Evolutionary conservation across 129 eudicot species (phyloP).

Genomic region (Artemisia argyi): DNA sequence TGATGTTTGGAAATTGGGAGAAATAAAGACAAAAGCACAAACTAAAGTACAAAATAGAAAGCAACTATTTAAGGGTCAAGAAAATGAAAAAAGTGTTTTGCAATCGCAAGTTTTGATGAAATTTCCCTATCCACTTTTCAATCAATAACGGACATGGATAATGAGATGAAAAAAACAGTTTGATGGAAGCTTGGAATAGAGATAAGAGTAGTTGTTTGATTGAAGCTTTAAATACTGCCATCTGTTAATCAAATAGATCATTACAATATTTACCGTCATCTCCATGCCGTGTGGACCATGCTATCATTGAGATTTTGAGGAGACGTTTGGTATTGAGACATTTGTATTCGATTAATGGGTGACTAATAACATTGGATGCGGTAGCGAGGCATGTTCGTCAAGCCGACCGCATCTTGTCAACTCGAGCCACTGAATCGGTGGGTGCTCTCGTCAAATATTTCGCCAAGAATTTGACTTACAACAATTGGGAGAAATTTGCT

Average conservation of each 20-base stretch:
- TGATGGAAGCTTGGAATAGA: constrained; percentile 4
- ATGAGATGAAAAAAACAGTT: constrained; percentile 12
- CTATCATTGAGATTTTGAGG: not conserved
- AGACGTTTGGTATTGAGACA: too few relatives aligned
- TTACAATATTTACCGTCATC: constrained; percentile 12
- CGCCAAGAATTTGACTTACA: too few relatives aligned
- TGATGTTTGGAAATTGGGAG: not conserved
- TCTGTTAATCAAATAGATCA: constrained; percentile 14
- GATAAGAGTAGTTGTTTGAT: not conserved
- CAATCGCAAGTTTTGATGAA: not conserved
- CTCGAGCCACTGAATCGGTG: too few relatives aligned
- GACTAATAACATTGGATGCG: too few relatives aligned
- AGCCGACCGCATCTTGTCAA: too few relatives aligned
- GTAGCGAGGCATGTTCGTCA: too few relatives aligned
- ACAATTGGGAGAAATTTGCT: too few relatives aligned
- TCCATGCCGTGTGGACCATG: not conserved
- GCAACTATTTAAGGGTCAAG: not conserved
- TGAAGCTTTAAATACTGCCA: constrained; percentile 22
- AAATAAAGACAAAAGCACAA: not conserved
- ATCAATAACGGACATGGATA: not conserved
- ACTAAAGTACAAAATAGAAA: too few relatives aligned
- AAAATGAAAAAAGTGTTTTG: not conserved
- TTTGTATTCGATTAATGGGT: too few relatives aligned
- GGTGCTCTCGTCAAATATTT: too few relatives aligned
- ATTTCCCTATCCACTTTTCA: constrained; percentile 13